Conservation (phyloP, 805 yeast species). For the Millerago galiae region DNA sequence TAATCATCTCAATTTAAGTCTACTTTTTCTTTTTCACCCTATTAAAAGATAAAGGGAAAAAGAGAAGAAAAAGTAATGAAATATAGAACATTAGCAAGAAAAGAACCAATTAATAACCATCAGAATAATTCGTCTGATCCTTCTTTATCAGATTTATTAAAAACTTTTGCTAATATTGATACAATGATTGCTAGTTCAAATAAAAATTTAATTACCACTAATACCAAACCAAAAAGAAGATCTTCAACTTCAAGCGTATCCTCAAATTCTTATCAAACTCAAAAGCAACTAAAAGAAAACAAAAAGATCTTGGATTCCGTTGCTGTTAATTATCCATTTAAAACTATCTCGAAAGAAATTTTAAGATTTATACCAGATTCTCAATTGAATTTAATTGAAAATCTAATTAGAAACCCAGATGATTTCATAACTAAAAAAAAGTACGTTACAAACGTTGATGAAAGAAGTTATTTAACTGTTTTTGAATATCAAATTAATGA, state of each 20-base stretch:
- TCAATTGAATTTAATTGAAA: slow-evolving; percentile 12
- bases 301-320: slow-evolving; percentile 13
- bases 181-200: neutral
- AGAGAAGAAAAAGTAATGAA: neutral
- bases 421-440: slow-evolving; percentile 30
- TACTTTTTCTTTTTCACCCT: neutral
- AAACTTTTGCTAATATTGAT: slow-evolving; percentile 1
- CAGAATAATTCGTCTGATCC: neutral
- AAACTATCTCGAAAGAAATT: slow-evolving; percentile 10
- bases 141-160: neutral
- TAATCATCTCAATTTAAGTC: too few relatives aligned
- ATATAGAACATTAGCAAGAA: slow-evolving; percentile 4
- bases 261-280: slow-evolving; percentile 1
- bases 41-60: neutral
- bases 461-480: slow-evolving; percentile 63
- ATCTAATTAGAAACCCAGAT: neutral
- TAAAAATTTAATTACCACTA: neutral
- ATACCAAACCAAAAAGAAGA: neutral
- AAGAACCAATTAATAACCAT: neutral
- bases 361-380: slow-evolving; percentile 18
- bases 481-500: slow-evolving; percentile 63
- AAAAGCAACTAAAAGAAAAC: slow-evolving; percentile 12
- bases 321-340: slow-evolving; percentile 15
- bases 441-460: slow-evolving; percentile 69
- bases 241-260: neutral